Base-by-base conservation (phyloP, 2,329 filamentous ascomycete species). In the Trichoderma harzianum region DNA sequence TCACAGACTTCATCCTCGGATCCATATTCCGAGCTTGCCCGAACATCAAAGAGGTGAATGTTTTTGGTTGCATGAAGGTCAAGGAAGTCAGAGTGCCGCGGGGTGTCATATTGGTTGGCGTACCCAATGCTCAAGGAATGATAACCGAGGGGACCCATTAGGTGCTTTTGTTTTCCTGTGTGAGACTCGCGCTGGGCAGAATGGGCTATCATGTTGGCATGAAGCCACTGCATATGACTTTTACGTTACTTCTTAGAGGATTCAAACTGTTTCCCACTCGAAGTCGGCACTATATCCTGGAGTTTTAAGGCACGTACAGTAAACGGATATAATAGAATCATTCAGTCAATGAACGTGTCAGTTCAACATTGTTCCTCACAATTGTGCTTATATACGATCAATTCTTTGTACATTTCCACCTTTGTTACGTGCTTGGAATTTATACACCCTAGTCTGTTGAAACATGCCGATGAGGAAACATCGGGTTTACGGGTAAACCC, bases 41-140 rank as follows among this genome's bases (percentile, higher is more conserved):
- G 0, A 87, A 83, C 39, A 79, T 91, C 72, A 84, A 84, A 74
- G 86, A 87, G 76, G 79, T 91, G 62, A 89, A 89, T 62, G 87
- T 91, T 0, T 91, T 90, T 81, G 89, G 89, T 14, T 90, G 89
- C 79, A 90, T 91, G 86, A 88, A 87, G 76, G 87, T 90, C 51
- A 86, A 80, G 76, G 82, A 86, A 53, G 84, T 87, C 21, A 80
- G 79, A 62, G 87, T 89, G 43, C 88, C 88, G 0, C 82, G 83
- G 39, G 87, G 87, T 2, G 86, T 86, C 65, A 86, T 89, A 36
- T 77, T 90, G 3, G 85, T 90, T 28, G 88, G 88, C 7, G 85
- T 89, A 69, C 87, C 88, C 5, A 90, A 88, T 75, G 87, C 88
- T 7, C 76, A 85, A 74, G 88, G 88, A 3, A 89, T 90, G 87